These are phyloP conservation scores for Hymenoscyphus albidus DNA, from an alignment of 2,329 filamentous ascomycete species.

Conservation along the genomic window DNA sequence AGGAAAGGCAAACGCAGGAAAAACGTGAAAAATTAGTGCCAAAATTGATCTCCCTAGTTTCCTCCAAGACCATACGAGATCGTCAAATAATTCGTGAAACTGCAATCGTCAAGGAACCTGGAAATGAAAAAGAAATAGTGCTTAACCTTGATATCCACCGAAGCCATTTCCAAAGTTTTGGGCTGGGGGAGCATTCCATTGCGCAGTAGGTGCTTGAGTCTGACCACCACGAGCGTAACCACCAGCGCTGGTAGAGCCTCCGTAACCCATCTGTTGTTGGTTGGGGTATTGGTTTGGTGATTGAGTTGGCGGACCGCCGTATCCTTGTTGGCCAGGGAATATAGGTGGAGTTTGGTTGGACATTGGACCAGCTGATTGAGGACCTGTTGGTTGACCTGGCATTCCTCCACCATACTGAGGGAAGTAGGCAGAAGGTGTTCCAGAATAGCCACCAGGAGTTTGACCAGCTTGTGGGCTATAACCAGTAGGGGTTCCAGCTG, in stretches of 20 bases:
- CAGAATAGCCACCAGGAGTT: conserved; percentile 68
- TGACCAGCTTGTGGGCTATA: conserved; percentile 72
- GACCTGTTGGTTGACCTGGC: conserved; percentile 34
- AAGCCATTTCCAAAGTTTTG: conserved; percentile 62
- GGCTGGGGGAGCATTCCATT: conserved; percentile 50
- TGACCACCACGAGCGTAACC: conserved; percentile 73
- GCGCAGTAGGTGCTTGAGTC: conserved; percentile 38
- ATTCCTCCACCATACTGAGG: conserved; percentile 88
- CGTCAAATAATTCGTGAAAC: conserved; percentile 15
- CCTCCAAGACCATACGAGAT: conserved; percentile 19
- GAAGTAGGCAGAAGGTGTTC: conserved; percentile 78
- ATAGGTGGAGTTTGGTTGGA: conserved; percentile 39
- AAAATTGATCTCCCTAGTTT: conserved; percentile 28
- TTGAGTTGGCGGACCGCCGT: conserved; percentile 57
- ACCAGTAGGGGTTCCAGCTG: conserved; percentile 66
- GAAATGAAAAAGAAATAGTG: not conserved
- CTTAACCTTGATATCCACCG: conserved; percentile 58
- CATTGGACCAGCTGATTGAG: conserved; percentile 37
- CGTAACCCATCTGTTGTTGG: conserved; percentile 66
- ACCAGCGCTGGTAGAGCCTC: conserved; percentile 66
- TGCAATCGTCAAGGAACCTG: conserved; percentile 11
- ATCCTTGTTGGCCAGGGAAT: conserved; percentile 65
- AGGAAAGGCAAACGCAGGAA: conserved; percentile 26
- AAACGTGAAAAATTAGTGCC: conserved; percentile 23
- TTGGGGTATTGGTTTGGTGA: conserved; percentile 60